Percentiles rank a stretch among this genome's conserved stretches.
Evolutionary conservation across 2,329 filamentous ascomycete genomes (phyloP).

Genomic region (Elsinoe arachidis): DNA sequence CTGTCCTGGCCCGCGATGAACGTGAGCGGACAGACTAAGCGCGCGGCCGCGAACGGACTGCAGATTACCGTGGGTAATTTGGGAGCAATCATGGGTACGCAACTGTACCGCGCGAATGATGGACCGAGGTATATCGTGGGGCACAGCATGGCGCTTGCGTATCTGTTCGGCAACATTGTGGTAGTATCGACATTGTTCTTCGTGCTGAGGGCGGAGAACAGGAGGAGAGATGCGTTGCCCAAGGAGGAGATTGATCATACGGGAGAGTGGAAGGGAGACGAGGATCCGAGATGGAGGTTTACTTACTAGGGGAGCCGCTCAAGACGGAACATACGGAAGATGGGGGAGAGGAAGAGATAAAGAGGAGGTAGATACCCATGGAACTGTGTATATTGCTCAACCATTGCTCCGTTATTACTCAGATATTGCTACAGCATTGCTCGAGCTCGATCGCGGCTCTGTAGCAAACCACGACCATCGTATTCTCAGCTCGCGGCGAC

Average conservation of each 20-base stretch:
- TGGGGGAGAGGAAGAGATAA: background rate
- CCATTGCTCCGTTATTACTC: too few relatives aligned
- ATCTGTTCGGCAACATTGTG: constrained; percentile 50
- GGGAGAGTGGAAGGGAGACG: constrained; percentile 52
- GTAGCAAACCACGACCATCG: too few relatives aligned
- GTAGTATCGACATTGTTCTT: constrained; percentile 47
- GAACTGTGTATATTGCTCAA: background rate
- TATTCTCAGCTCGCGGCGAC: too few relatives aligned
- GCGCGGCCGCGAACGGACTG: constrained; percentile 59
- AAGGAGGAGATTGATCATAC: constrained; percentile 41
- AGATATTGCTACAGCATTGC: too few relatives aligned
- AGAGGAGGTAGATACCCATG: background rate
- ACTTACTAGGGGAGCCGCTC: too few relatives aligned
- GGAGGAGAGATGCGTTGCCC: constrained; percentile 37
- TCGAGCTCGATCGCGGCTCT: too few relatives aligned
- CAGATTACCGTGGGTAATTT: constrained; percentile 64
- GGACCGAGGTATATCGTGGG: constrained; percentile 57
- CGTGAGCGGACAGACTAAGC: constrained; percentile 61
- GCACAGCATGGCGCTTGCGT: constrained; percentile 57
- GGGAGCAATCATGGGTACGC: constrained; percentile 60
- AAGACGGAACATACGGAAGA: too few relatives aligned
- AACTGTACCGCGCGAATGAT: constrained; percentile 55
- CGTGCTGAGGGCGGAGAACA: constrained; percentile 52
- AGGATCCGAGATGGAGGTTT: constrained; percentile 59
- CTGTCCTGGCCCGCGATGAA: constrained; percentile 66